Evolutionary conservation across 257 asterid species (phyloP).

Genomic region (Solanum bukasovii): DNA sequence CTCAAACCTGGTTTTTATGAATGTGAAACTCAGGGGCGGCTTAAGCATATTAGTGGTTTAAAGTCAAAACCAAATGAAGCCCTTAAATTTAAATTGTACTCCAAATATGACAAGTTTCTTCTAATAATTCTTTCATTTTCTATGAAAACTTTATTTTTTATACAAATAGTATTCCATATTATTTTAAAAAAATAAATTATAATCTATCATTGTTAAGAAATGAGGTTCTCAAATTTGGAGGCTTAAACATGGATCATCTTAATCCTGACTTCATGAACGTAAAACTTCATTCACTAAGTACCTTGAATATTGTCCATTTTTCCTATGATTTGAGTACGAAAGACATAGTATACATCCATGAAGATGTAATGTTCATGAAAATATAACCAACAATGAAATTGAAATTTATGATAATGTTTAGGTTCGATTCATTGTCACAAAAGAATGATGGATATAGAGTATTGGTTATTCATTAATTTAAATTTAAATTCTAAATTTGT

Average conservation of each 20-base stretch:
- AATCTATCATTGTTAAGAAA: no score
- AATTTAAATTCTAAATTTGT: neutral
- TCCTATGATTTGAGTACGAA: neutral
- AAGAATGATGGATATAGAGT: neutral
- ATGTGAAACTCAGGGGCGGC: neutral
- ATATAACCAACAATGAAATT: neutral
- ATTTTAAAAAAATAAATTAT: no score
- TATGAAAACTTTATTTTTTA: no score
- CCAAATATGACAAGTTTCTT: neutral
- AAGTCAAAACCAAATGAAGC: no score
- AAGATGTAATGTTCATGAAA: neutral
- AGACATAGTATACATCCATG: neutral
- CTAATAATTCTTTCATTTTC: no score
- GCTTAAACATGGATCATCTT: no score
- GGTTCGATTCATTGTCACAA: neutral
- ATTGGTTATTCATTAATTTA: neutral
- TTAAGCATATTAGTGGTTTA: no score
- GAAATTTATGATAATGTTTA: neutral
- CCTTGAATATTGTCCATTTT: neutral
- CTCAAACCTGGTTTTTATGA: no score
- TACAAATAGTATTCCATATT: neutral
- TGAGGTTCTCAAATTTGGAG: neutral
- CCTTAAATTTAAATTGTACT: neutral
- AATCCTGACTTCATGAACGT: no score
- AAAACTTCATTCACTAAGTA: no score